phyloP scores from a whole-genome alignment of 345 rosid species.

The Punica granatum region DNA sequence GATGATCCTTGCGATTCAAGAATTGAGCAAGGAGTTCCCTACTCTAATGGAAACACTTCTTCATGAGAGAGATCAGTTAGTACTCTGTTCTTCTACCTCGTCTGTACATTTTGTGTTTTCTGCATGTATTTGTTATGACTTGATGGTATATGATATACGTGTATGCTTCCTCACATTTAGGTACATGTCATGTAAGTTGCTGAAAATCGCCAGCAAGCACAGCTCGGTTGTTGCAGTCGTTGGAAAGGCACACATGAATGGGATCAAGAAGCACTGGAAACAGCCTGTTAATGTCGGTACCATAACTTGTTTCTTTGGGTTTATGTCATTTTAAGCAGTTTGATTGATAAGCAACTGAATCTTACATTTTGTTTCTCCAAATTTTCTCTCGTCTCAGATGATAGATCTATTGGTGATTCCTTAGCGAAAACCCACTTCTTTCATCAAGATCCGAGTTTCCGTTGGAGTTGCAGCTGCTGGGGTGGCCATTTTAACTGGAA shows the following conservation, averaged over 20 bases:
- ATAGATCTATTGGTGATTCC: slow-evolving; percentile 68
- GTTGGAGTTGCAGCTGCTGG: slow-evolving; percentile 61
- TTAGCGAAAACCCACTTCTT: slow-evolving; percentile 30
- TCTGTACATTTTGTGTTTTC: not conserved
- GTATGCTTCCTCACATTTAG: slow-evolving; percentile 23
- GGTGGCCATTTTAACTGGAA: slow-evolving; percentile 61
- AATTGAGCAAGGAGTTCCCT: slow-evolving; percentile 97
- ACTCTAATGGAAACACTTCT: slow-evolving; percentile 91
- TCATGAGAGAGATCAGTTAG: slow-evolving; percentile 96
- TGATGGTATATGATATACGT: not conserved
- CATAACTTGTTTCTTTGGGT: not conserved
- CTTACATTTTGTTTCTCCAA: not conserved
- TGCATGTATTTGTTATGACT: too few species aligned
- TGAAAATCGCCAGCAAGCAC: slow-evolving; percentile 63
- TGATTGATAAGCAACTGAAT: too few species aligned
- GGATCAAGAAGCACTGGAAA: slow-evolving; percentile 83
- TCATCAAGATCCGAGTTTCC: slow-evolving; percentile 45
- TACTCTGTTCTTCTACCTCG: slow-evolving; percentile 15
- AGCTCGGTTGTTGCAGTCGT: slow-evolving; percentile 86
- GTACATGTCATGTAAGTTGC: slow-evolving; percentile 78
- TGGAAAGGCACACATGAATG: slow-evolving; percentile 94
- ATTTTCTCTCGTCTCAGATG: slow-evolving; percentile 23
- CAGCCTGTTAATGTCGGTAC: slow-evolving; percentile 60
- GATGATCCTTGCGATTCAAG: slow-evolving; percentile 93
- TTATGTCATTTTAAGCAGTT: not conserved